phyloP scores from a whole-genome alignment of 2,329 filamentous ascomycete species.

The Exophiala lecanii-corni region DNA sequence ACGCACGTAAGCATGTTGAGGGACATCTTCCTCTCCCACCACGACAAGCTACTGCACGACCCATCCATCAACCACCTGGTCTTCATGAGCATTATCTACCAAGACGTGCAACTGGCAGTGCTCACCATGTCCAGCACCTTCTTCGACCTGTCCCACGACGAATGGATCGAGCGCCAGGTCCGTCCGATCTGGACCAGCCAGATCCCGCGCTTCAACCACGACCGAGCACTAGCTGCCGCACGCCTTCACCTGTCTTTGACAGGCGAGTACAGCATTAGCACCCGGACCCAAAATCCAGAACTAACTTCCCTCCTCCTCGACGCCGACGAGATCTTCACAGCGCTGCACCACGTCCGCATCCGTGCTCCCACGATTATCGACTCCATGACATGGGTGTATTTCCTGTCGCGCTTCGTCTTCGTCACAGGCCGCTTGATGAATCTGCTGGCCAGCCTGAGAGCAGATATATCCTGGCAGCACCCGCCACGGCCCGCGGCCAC shows the following conservation, averaged over 20 bases:
- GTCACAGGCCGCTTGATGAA: not conserved
- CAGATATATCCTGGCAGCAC: not conserved
- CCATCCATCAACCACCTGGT: slow-evolving; percentile 7
- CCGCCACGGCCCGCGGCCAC: no score
- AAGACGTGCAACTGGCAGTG: slow-evolving; percentile 6
- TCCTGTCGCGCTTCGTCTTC: not conserved
- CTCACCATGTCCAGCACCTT: not conserved
- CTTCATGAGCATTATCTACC: slow-evolving; percentile 7
- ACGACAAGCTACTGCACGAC: slow-evolving; percentile 1
- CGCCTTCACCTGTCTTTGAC: no score
- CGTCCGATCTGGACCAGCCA: slow-evolving; percentile 1
- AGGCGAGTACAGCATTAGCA: no score
- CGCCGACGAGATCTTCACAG: not conserved
- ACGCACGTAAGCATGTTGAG: slow-evolving; percentile 3
- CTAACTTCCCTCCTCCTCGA: not conserved
- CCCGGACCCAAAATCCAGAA: not conserved
- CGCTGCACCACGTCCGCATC: not conserved
- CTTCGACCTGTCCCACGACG: slow-evolving; percentile 4
- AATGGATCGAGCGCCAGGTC: slow-evolving; percentile 5
- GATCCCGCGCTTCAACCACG: no score
- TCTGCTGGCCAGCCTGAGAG: not conserved
- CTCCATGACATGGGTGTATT: not conserved
- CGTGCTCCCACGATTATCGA: not conserved
- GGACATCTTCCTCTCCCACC: slow-evolving; percentile 3
- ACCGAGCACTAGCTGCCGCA: not conserved